Conservation (phyloP, 2,329 filamentous ascomycete genomes). For the Pseudogymnoascus sp. region DNA sequence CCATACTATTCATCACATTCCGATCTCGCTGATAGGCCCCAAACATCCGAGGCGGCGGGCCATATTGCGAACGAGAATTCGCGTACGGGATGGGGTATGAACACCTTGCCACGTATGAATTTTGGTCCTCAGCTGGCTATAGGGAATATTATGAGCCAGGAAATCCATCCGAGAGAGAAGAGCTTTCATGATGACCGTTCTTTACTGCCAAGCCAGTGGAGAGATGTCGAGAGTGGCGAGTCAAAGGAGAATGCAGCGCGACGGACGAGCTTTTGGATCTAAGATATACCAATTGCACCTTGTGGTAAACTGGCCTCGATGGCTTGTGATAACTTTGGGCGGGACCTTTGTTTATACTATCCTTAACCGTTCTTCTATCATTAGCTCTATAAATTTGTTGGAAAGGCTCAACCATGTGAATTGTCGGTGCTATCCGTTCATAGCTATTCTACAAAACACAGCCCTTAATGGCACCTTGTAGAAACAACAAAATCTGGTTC, state of each 20-base stretch:
- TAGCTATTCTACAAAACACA: neutral
- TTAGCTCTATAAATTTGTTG: neutral
- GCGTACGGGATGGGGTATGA: neutral
- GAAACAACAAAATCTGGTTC: conserved; percentile 7
- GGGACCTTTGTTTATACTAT: neutral
- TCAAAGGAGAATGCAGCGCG: conserved; percentile 9
- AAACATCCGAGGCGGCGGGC: neutral
- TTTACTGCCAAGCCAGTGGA: conserved; percentile 21
- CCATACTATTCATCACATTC: neutral
- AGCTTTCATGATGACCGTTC: conserved; percentile 23
- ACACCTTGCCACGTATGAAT: neutral
- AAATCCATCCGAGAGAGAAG: conserved; percentile 10
- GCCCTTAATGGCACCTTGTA: neutral
- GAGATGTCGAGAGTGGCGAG: conserved; percentile 2
- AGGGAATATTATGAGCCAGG: neutral
- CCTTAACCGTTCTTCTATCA: neutral
- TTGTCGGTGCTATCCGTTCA: neutral
- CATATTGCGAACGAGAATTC: neutral
- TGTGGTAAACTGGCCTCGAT: neutral
- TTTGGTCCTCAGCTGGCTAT: neutral
- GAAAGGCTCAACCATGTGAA: neutral
- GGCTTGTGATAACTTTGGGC: neutral
- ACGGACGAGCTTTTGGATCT: conserved; percentile 20
- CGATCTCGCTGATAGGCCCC: neutral
- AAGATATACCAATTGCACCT: neutral